These are phyloP conservation scores for Fusarium solani-melongenae DNA, from an alignment of 2,329 filamentous ascomycete genomes.

Conservation along the genomic window DNA sequence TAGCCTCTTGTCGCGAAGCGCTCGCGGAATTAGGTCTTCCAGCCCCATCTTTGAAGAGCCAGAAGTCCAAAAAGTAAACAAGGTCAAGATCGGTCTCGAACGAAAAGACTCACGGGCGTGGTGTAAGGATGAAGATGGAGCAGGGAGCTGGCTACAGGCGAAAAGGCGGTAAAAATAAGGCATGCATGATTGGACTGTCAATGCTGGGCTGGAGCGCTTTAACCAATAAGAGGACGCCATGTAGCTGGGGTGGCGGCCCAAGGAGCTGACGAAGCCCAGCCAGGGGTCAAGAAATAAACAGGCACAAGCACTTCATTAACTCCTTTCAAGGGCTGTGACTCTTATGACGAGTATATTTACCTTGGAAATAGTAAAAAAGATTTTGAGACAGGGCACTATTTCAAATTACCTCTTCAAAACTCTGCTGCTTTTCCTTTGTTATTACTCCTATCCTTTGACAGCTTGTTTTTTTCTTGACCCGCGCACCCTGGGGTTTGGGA, in stretches of 20 bases:
- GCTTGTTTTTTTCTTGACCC: background rate
- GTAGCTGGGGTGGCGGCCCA: background rate
- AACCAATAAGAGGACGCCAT: background rate
- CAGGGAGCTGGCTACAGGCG: background rate
- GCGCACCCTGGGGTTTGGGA: background rate
- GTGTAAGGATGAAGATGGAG: background rate
- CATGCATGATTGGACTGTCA: background rate
- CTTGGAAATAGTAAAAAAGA: too few relatives aligned
- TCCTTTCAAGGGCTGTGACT: background rate
- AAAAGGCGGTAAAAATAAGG: slow-evolving; percentile 5
- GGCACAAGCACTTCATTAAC: background rate
- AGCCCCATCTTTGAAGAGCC: slow-evolving; percentile 20
- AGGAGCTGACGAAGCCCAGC: background rate
- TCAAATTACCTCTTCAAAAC: too few relatives aligned
- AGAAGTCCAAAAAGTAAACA: background rate
- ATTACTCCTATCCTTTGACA: background rate
- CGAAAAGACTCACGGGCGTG: background rate
- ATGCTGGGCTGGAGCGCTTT: background rate
- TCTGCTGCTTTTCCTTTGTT: background rate
- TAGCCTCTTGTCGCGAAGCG: slow-evolving; percentile 23
- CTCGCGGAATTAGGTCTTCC: slow-evolving; percentile 22
- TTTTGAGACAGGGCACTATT: too few relatives aligned
- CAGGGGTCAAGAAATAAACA: background rate
- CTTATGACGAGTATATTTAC: background rate
- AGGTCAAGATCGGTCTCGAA: background rate